A percentile compares a stretch with the other conserved stretches of the same genome.
Evolutionary conservation across 2,329 filamentous ascomycete species (phyloP).

Genomic region (Orbilia javanica): DNA sequence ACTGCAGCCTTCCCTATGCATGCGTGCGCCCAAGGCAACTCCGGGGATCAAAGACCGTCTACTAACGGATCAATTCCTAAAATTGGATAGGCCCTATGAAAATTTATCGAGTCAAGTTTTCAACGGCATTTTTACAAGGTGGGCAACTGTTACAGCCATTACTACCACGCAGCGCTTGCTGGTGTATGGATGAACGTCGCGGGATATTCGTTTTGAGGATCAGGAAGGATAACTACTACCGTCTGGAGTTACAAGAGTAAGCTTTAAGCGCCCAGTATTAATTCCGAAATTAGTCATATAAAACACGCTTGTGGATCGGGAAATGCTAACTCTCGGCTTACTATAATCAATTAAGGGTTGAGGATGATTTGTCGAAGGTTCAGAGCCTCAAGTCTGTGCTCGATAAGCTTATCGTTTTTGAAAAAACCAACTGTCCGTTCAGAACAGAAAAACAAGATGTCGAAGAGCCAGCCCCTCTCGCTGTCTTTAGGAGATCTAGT

Average conservation of each 20-base stretch:
- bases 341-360: constrained; percentile 10
- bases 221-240: constrained; percentile 53
- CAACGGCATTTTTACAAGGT: constrained; percentile 49
- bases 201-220: constrained; percentile 54
- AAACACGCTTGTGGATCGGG: background rate
- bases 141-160: constrained; percentile 49
- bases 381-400: constrained; percentile 44
- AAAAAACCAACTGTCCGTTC: constrained; percentile 54
- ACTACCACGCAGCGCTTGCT: constrained; percentile 48
- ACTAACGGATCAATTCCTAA: constrained; percentile 23
- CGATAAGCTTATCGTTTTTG: constrained; percentile 50
- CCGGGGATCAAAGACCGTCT: constrained; percentile 11
- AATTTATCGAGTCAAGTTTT: constrained; percentile 55
- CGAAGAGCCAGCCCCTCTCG: constrained; percentile 47
- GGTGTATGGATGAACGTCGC: constrained; percentile 54
- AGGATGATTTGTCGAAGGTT: constrained; percentile 39
- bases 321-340: background rate
- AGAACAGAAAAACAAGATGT: constrained; percentile 34
- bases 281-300: background rate
- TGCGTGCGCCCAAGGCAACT: constrained; percentile 8
- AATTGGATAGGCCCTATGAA: constrained; percentile 49
- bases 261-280: background rate
- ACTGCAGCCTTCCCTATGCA: constrained; percentile 20
- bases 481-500: constrained; percentile 49
- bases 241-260: constrained; percentile 52